Conservation (phyloP, 208 protist genomes). For the Leptomonas pyrrhocoris region DNA sequence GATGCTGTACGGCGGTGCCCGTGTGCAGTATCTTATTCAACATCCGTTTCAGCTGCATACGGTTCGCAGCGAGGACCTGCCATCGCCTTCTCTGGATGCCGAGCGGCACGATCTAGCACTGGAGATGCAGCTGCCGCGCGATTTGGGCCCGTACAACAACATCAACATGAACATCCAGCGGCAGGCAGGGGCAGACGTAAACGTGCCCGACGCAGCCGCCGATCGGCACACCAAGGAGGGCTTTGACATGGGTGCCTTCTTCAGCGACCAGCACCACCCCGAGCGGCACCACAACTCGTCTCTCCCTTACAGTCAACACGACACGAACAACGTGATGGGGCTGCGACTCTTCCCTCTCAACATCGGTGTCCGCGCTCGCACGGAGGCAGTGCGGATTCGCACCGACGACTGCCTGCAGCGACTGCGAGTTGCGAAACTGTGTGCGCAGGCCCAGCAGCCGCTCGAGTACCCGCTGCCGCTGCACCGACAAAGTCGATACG, state of each 20-base stretch:
- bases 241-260: constrained; percentile 52
- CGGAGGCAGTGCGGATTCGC: constrained; percentile 57
- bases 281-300: constrained; percentile 73
- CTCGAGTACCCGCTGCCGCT: constrained; percentile 61
- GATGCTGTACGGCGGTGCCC: constrained; percentile 83
- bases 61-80: constrained; percentile 67
- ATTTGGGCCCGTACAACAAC: constrained; percentile 36
- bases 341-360: constrained; percentile 75
- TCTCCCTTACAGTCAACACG: constrained; percentile 38
- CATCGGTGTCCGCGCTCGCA: constrained; percentile 47
- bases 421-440: constrained; percentile 54
- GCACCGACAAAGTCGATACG: constrained; percentile 18
- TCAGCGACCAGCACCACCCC: constrained; percentile 40
- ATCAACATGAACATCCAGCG: constrained; percentile 40
- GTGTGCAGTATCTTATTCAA: constrained; percentile 62
- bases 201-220: constrained; percentile 4
- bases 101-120: constrained; percentile 68
- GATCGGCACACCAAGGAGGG: constrained; percentile 10
- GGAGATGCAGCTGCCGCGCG: constrained; percentile 64
- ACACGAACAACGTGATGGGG: constrained; percentile 73
- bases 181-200: constrained; percentile 26
- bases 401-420: constrained; percentile 68
- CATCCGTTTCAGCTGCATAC: constrained; percentile 51
- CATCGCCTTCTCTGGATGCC: constrained; percentile 44
- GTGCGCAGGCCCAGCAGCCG: constrained; percentile 35